Base-by-base conservation (phyloP, 176 grass and related monocot genomes). In the Aegilops tauschii region DNA sequence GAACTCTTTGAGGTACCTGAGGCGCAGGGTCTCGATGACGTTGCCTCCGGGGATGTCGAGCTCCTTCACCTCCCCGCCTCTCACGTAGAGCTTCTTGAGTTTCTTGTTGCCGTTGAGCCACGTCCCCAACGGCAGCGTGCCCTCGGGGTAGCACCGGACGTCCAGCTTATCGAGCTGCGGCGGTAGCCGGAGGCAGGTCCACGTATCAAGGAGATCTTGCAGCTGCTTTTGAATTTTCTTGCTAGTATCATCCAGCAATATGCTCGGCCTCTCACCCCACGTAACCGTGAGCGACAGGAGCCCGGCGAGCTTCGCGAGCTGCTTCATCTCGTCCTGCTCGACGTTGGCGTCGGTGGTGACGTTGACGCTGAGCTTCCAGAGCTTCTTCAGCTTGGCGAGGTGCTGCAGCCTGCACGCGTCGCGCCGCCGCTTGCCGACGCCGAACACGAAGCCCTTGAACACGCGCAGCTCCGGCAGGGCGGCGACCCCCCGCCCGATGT, bases 381-480 rank as follows among this genome's bases (percentile, higher is more conserved):
- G 76, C n/a, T 80, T 68, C 58, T 30, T 61, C 5, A 91, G 31
- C 21, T 9, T 69, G 1, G 0, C 1, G 4, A 91, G 75, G 68
- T 91, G 85, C 0, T 20, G 1, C 21, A 91, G 8, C 18, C 12
- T 16, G 11, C 89, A 91, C 1, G 23, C 40, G 1, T 10, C 39
- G 6, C 16, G 31, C 12, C 80, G 5, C 32, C 45, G 65, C 32
- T 14, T 5, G 28, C 49, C 61, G 5, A 56, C 9, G 6, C 76
- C 21, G 8, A 91, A 91, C 3, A 91, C 59, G 29, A 91, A 91
- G 14, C 89, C 85, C 76, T 87, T 91, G 61, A 87, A 76, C 36
- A 91, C 89, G 0, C 4, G 85, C 29, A 87, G 52, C 69, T 84
- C 50, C 0, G 80, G 8, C 4, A 92, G 87, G 35, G 20, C 36